Conservation (phyloP, 73 alveolate species). For the Durusdinium trenchii region DNA sequence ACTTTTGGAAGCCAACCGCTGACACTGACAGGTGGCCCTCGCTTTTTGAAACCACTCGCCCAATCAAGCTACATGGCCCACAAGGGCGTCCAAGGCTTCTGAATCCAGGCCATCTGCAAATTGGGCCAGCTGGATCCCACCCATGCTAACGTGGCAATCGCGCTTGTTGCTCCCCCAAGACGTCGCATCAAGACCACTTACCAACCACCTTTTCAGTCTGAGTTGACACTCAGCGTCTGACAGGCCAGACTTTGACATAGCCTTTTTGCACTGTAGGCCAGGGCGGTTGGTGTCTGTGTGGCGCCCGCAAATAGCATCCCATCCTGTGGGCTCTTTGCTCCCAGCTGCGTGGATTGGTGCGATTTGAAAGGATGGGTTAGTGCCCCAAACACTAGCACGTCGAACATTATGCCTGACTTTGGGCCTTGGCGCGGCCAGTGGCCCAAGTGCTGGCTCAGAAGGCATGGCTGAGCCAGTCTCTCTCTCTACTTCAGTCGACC, state of each 20-base stretch:
- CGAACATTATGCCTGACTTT: too few species aligned
- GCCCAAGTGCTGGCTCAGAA: background rate
- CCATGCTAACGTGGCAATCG: background rate
- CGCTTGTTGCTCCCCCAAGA: background rate
- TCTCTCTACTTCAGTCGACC: too few species aligned
- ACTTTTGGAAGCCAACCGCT: background rate
- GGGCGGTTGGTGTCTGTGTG: background rate
- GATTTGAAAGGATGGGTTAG: too few species aligned
- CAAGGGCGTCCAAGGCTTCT: slow-evolving; percentile 6
- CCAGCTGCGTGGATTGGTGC: too few species aligned
- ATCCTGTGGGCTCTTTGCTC: too few species aligned
- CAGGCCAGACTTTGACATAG: background rate
- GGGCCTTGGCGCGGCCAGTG: background rate
- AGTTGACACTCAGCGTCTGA: slow-evolving; percentile 26
- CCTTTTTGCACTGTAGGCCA: background rate
- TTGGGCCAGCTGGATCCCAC: slow-evolving; percentile 9
- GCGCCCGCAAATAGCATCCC: slow-evolving; percentile 33
- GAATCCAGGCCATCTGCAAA: background rate
- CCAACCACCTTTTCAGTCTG: slow-evolving; percentile 40
- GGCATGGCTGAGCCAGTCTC: background rate
- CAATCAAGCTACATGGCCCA: background rate
- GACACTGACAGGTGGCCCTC: background rate
- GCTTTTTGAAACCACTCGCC: too few species aligned
- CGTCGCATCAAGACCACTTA: background rate
- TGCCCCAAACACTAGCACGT: too few species aligned